Evolutionary conservation across 108 stramenopile genomes (phyloP), one percentile per base, ranked within the genome.

Genomic region (Fragilariopsis cylindrus): DNA sequence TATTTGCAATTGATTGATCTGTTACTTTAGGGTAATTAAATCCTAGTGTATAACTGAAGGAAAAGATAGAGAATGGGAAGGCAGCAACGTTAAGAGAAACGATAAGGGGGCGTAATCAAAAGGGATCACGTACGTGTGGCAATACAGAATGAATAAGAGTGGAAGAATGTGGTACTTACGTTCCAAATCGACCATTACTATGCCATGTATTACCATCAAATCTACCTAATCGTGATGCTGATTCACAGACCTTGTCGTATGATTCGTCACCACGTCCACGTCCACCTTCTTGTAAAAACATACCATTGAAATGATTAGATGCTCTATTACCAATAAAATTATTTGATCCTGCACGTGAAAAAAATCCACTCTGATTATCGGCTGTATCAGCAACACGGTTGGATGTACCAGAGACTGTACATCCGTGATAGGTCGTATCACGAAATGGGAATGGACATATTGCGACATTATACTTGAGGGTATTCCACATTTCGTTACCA

Each of bases 401-500:
- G 48, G 73, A 72, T 9, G 87, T 85, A 44, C 87, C 87, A 19
- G 87, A 84, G n/a, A 88, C 47, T 48, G 87, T 85, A 63, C 87
- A 88, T 18, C 87, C 87, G 48, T 79, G 73, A 11, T 81, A 62
- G 19, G 47, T 57, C 2, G n/a, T 40, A 56, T 85, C 82, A 49
- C 50, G 21, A 63, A 88, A 78, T 12, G 82, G 82, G 48, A 73
- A 85, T 6, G 87, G 87, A 72, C 87, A 88, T 41, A 84, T 82
- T 1, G 74, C 84, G 3, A 84, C 79, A 65, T 85, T 88, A 72
- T 81, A 82, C n/a, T 78, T 74, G 15, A 88, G 40, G n/a, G 72
- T 71, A 60, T 88, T 88, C 77, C 79, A 76, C 87, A 88, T 88
- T 57, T 88, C 87, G 54, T 88, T 88, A n/a, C 87, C 87, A 73